Base-by-base conservation (phyloP, 345 rosid species). In the Dimocarpus longan region DNA sequence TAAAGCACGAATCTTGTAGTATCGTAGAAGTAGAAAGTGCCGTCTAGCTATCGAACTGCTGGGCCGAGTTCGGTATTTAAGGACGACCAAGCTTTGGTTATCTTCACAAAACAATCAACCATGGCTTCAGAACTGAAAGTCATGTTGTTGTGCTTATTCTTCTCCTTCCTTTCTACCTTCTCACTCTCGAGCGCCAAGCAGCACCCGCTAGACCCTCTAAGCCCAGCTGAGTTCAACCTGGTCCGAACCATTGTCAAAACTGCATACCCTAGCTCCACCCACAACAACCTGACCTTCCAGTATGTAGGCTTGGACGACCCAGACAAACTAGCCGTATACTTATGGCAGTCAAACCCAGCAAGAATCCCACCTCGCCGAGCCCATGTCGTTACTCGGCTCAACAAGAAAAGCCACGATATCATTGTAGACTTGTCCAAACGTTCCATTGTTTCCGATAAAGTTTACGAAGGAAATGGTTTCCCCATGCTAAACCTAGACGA, bases 281-380 rank as follows among this genome's bases (percentile, higher is more conserved):
- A 11, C 22, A 26, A 68, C 21, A 46, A 46, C 70, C 18, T 63
- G 26, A 26, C 60, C 70, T 77, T 76, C 63, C 83, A 76, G 18
- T 81, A 76, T n/a, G 80, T 76, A 8, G 77, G 73, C 77, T 37
- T 76, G n/a, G 78, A 81, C 57, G 74, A 76, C 10, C 84, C 84
- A 26, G 77, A 67, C 32, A 76, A 72, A 43, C 16, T 50, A 4
- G 10, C 32, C 6, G 52, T 81, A 43, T 71, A 66, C 12, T 44
- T 68, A 57, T 81, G 79, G 83, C 71, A 64, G 10, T 13, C 64
- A 16, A 24, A 70, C 28, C 21, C 72, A 3, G 16, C 74, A 57
- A 4, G 24, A 69, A 26, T 6, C 24, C 57, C 60, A 13, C 79
- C 75, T 21, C 79, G 71, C n/a, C 76, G 42, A 64, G 76, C 83